These are phyloP conservation scores for Candida loeiensis DNA, from an alignment of 805 yeast genomes.

Conservation along the genomic window DNA sequence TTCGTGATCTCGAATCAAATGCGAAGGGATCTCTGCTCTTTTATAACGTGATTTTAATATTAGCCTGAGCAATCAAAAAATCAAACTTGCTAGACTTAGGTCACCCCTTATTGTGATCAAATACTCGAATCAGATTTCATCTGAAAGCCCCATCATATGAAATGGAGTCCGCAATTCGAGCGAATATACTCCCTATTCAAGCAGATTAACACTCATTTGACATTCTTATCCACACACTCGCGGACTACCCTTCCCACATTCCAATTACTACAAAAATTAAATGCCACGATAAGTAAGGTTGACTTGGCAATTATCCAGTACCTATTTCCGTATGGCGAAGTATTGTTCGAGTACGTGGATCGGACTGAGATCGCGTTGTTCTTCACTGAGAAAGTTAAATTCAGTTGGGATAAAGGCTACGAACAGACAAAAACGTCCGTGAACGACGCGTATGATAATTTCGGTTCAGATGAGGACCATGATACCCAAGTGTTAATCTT, in stretches of 20 bases:
- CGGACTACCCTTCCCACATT: conserved; percentile 30
- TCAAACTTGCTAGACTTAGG: not conserved
- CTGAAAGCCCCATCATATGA: not conserved
- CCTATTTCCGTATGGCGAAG: conserved; percentile 64
- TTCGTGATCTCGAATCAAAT: not conserved
- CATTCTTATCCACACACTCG: conserved; percentile 37
- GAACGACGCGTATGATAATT: conserved; percentile 56
- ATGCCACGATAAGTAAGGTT: conserved; percentile 30
- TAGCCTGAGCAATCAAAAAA: conserved; percentile 1
- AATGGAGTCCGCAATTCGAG: conserved; percentile 8
- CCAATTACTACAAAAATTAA: conserved; percentile 28
- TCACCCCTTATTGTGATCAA: too few species aligned
- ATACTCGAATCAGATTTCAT: not conserved
- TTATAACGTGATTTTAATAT: not conserved
- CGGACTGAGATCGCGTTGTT: conserved; percentile 57
- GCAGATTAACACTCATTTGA: conserved; percentile 37
- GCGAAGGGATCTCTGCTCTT: not conserved
- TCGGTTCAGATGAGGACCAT: conserved; percentile 46
- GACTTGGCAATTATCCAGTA: conserved; percentile 65
- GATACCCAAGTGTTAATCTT: conserved; percentile 61
- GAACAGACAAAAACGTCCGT: conserved; percentile 26
- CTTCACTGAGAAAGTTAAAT: conserved; percentile 42
- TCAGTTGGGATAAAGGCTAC: conserved; percentile 34
- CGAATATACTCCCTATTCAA: conserved; percentile 16
- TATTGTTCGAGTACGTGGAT: conserved; percentile 69